phyloP scores from a whole-genome alignment of 2,329 filamentous ascomycete genomes.

The Fusarium virguliforme region DNA sequence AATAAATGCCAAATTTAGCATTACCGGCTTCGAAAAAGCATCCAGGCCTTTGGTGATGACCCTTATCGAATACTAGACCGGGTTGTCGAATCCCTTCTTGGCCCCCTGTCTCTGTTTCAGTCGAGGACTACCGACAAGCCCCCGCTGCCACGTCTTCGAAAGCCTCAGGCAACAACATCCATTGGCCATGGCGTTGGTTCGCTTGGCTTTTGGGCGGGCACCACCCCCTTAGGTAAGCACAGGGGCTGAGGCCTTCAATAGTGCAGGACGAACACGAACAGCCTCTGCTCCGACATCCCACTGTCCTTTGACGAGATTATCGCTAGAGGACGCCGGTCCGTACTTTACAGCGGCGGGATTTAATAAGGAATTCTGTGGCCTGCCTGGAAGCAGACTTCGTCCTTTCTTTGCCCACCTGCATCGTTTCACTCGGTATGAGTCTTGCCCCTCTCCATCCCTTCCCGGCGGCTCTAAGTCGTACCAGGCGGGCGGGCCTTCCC shows the following conservation, averaged over 20 bases:
- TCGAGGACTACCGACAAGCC: slow-evolving; percentile 13
- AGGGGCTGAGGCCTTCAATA: slow-evolving; percentile 48
- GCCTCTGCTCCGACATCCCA: slow-evolving; percentile 44
- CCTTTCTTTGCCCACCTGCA: slow-evolving; percentile 52
- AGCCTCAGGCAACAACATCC: slow-evolving; percentile 46
- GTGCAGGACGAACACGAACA: slow-evolving; percentile 43
- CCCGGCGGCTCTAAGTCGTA: slow-evolving; percentile 39
- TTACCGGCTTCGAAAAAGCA: slow-evolving; percentile 1
- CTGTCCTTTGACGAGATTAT: slow-evolving; percentile 46
- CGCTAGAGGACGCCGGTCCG: slow-evolving; percentile 52
- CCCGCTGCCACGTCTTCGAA: slow-evolving; percentile 8
- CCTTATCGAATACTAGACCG: slow-evolving; percentile 6
- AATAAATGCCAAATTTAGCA: slow-evolving; percentile 10
- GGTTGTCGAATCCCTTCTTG: slow-evolving; percentile 15
- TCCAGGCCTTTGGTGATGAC: slow-evolving; percentile 8
- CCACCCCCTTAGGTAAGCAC: slow-evolving; percentile 48
- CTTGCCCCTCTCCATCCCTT: slow-evolving; percentile 21
- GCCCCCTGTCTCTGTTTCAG: slow-evolving; percentile 15
- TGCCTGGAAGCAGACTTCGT: slow-evolving; percentile 60
- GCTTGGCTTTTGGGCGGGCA: slow-evolving; percentile 28
- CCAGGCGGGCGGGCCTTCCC: slow-evolving; percentile 29
- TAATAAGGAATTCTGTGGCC: slow-evolving; percentile 52
- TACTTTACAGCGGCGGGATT: slow-evolving; percentile 51
- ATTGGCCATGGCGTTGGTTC: slow-evolving; percentile 34
- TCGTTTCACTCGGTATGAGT: slow-evolving; percentile 51